Percentiles rank a stretch among this genome's conserved stretches.
These are phyloP conservation scores for Trapa incisa DNA, from an alignment of 345 rosid genomes.

Conservation along the genomic window DNA sequence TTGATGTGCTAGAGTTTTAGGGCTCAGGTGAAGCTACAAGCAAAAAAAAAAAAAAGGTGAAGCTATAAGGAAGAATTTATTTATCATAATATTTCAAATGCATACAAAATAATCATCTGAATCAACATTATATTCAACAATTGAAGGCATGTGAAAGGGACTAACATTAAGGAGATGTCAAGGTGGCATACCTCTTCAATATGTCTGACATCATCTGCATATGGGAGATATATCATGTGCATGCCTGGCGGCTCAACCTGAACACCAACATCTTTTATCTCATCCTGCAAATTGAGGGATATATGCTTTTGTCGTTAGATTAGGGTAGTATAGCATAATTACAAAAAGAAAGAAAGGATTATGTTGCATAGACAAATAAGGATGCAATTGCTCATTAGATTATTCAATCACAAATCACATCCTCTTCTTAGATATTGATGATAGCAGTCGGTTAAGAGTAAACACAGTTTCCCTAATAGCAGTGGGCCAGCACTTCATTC, in stretches of 20 bases:
- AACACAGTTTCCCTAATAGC: background rate
- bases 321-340: background rate
- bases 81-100: background rate
- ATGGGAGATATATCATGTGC: conserved; percentile 93
- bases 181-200: conserved; percentile 49
- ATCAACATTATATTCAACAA: background rate
- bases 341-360: background rate
- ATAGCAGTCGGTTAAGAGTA: background rate
- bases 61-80: conserved; percentile 30
- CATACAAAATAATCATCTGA: background rate
- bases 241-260: conserved; percentile 96
- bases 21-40: conserved; percentile 41
- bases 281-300: conserved; percentile 47
- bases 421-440: background rate
- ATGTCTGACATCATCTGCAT: conserved; percentile 72
- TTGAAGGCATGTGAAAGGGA: background rate
- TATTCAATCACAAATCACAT: background rate
- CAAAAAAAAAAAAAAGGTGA: conserved; percentile 9
- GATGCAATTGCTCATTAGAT: background rate
- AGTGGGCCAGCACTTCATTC: background rate
- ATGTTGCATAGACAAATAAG: background rate
- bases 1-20: conserved; percentile 34
- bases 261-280: conserved; percentile 50
- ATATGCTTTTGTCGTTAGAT: background rate
- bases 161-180: background rate